Base-by-base conservation (phyloP, 2,329 filamentous ascomycete genomes). In the Fusarium goolgardi region DNA sequence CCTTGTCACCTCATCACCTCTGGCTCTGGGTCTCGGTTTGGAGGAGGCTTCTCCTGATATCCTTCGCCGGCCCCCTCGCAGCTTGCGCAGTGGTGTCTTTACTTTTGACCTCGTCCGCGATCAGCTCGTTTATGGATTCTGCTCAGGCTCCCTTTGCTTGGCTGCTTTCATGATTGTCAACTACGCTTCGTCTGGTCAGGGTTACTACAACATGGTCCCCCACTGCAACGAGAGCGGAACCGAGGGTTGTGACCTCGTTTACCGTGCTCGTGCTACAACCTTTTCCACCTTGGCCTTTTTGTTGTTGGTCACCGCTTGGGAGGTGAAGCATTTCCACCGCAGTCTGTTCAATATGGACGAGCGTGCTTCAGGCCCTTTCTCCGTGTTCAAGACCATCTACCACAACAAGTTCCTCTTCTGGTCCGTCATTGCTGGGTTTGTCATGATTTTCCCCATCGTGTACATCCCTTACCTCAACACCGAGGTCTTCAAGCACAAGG, bases 1-100 rank as follows among this genome's bases (percentile, higher is more conserved):
- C 75, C 87, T 93, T 73, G 85, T 92, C 54, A 93, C 90, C 2
- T 91, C 88, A 2, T 90, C 88, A 9, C 86, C 91, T 70, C 84
- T 91, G 1, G 91, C 91, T 41, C 87, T 93, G 71, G 90, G 90
- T 54, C 83, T 93, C 0, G 91, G 90, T 8, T 86, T 92, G 62
- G 91, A 93, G 73, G 84, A 88, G 59, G 89, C 89, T 1, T 85
- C 88, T 32, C 86, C 88, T 1, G 90, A 92, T 75, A 87, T 93
- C 63, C 86, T 92, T 74, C 76, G 81, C 8, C 87, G 90, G 1
- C 88, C 89, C 3, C 91, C 90, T 9, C 88, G 90, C 65, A 83
- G 83, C 66, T 81, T 90, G 16, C 80, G 83, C 43, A 76, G 83
- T 6, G 89, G 88, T 31, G 84, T 91, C 46, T 91, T 91, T 76